These are phyloP conservation scores for Imleria badia DNA, from an alignment of 768 basidiomycete species.

Conservation along the genomic window DNA sequence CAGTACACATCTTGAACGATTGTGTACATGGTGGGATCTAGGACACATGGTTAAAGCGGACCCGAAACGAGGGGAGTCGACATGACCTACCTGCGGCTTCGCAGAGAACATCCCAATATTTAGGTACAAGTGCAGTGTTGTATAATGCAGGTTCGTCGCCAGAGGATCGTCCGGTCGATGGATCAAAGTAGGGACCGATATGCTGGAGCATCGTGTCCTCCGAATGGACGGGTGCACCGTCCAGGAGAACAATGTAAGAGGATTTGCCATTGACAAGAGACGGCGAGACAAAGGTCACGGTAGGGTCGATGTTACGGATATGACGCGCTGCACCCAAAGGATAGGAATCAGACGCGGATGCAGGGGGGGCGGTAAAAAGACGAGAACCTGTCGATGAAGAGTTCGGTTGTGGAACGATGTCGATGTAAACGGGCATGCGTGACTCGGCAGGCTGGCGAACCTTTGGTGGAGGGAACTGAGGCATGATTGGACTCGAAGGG, in stretches of 20 bases:
- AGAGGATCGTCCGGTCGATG: constrained; percentile 21
- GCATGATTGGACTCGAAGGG: constrained; percentile 20
- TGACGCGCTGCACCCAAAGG: constrained; percentile 43
- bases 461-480: constrained; percentile 20
- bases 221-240: constrained; percentile 48
- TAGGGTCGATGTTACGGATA: constrained; percentile 61
- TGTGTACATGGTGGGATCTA: constrained; percentile 66
- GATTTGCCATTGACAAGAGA: constrained; percentile 50
- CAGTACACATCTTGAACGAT: constrained; percentile 62
- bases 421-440: constrained; percentile 35
- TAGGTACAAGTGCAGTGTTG: constrained; percentile 59
- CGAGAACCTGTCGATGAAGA: constrained; percentile 8
- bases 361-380: neutral
- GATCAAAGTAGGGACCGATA: constrained; percentile 35
- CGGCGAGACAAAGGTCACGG: constrained; percentile 59
- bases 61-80: neutral
- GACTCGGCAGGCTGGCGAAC: constrained; percentile 22
- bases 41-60: neutral
- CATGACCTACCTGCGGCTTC: constrained; percentile 48
- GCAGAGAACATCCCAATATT: constrained; percentile 62
- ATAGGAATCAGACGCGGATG: constrained; percentile 2
- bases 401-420: constrained; percentile 27
- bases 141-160: constrained; percentile 46
- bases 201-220: constrained; percentile 44
- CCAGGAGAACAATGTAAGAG: constrained; percentile 52